phyloP scores from a whole-genome alignment of 768 basidiomycete species.

The Leucosporidium creatinivorum region DNA sequence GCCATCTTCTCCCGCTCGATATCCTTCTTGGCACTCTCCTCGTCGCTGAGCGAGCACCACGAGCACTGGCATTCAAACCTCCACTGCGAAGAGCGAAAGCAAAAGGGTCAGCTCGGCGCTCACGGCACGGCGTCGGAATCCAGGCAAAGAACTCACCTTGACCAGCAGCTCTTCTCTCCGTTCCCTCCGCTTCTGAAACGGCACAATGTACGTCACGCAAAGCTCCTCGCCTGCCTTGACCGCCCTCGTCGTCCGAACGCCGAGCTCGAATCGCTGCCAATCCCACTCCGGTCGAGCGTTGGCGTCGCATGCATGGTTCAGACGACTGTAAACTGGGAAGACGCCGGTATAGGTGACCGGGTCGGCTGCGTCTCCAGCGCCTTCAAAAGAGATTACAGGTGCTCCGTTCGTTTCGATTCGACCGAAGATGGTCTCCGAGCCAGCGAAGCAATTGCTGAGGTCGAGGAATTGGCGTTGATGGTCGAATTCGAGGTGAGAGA shows the following conservation, averaged over 20 bases:
- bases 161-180: conserved; percentile 7
- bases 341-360: conserved; percentile 1
- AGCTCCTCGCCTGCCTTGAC: conserved; percentile 13
- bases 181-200: conserved; percentile 11
- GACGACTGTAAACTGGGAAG: neutral
- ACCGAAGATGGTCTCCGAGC: neutral
- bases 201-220: conserved; percentile 6
- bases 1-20: conserved; percentile 11
- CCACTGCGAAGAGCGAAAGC: neutral
- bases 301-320: conserved; percentile 18
- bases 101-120: neutral
- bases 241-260: conserved; percentile 1
- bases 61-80: conserved; percentile 12
- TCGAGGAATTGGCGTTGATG: neutral
- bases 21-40: conserved; percentile 10
- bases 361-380: neutral
- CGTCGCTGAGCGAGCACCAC: conserved; percentile 11
- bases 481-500: neutral
- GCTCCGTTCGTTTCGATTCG: conserved; percentile 1
- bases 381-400: neutral
- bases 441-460: conserved; percentile 5
- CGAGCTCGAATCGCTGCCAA: neutral
- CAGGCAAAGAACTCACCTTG: conserved; percentile 1
- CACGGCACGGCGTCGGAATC: no score
- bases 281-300: conserved; percentile 3